A percentile compares a stretch with the other conserved stretches of the same genome.
Evolutionary conservation across 2,329 filamentous ascomycete species (phyloP).

Genomic region (Curvularia lunata): DNA sequence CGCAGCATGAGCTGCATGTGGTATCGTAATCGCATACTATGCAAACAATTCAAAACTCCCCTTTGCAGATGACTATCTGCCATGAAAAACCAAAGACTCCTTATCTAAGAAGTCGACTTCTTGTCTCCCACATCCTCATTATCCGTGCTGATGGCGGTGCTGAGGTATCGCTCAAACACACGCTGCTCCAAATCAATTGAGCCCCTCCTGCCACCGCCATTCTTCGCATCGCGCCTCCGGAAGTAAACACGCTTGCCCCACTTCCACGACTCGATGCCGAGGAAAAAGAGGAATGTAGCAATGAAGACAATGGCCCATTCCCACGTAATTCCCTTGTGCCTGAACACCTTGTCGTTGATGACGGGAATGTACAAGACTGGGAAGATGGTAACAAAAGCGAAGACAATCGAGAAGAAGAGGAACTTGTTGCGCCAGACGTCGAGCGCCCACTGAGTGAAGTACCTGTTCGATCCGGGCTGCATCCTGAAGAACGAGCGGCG

Average conservation of each 20-base stretch:
- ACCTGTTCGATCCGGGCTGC: constrained; percentile 66
- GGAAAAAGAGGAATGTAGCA: constrained; percentile 67
- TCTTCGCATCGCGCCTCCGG: constrained; percentile 32
- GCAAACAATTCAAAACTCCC: constrained; percentile 21
- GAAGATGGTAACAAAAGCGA: constrained; percentile 40
- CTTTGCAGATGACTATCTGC: constrained; percentile 5
- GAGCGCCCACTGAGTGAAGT: constrained; percentile 65
- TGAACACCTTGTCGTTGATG: constrained; percentile 69
- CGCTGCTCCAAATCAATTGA: constrained; percentile 41
- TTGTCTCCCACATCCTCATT: constrained; percentile 35
- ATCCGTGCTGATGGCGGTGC: constrained; percentile 41
- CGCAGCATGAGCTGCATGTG: constrained; percentile 21
- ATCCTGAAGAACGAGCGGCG: constrained; percentile 77
- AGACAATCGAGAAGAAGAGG: constrained; percentile 55
- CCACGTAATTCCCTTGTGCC: constrained; percentile 69
- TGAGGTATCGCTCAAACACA: constrained; percentile 43
- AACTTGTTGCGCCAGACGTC: constrained; percentile 77
- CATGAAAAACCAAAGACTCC: constrained; percentile 5
- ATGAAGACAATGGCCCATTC: constrained; percentile 74
- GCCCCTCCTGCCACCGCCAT: constrained; percentile 30
- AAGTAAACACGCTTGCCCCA: constrained; percentile 63
- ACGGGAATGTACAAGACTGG: constrained; percentile 67
- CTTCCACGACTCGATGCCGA: constrained; percentile 71
- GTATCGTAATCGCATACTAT: constrained; percentile 36
- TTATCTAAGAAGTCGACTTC: constrained; percentile 17